A percentile compares a stretch with the other conserved stretches of the same genome.
Evolutionary conservation across 345 rosid species (phyloP).

Genomic region (Pugionium cornutum): DNA sequence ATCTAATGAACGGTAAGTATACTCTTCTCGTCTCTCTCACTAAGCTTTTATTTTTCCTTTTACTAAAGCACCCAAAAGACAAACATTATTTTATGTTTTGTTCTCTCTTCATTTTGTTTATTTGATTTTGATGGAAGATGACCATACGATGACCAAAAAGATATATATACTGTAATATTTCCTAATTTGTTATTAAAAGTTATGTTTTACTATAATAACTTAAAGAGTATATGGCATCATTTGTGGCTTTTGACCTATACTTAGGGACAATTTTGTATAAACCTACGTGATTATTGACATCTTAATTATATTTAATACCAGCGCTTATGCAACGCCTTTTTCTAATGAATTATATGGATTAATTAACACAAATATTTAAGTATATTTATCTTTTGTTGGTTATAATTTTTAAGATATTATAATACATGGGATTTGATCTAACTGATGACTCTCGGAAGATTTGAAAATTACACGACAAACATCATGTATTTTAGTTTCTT

Average conservation of each 20-base stretch:
- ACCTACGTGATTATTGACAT: constrained; percentile 30
- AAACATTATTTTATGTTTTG: constrained; percentile 28
- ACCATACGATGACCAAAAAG: constrained; percentile 34
- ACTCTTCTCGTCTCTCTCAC: constrained; percentile 22
- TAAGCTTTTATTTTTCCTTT: background rate
- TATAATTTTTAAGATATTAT: too few relatives aligned
- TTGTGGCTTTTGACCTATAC: constrained; percentile 36
- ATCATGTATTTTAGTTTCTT: too few relatives aligned
- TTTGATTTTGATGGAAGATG: constrained; percentile 27
- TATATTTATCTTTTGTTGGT: too few relatives aligned
- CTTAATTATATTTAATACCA: constrained; percentile 20
- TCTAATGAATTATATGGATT: background rate
- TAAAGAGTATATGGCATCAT: constrained; percentile 23
- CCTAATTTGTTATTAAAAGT: constrained; percentile 6
- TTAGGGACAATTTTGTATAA: constrained; percentile 21
- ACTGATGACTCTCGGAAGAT: too few relatives aligned
- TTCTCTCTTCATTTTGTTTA: constrained; percentile 1
- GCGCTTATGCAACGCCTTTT: constrained; percentile 29
- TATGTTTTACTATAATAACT: background rate
- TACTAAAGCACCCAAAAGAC: constrained; percentile 35
- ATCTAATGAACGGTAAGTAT: constrained; percentile 1
- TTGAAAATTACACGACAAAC: too few relatives aligned
- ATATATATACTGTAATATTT: constrained; percentile 23
- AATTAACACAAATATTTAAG: background rate
- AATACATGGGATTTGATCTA: too few relatives aligned